A percentile compares a stretch with the other conserved stretches of the same genome.
These are phyloP conservation scores for Aureobasidium mangrovei DNA, from an alignment of 2,329 filamentous ascomycete species.

Conservation along the genomic window DNA sequence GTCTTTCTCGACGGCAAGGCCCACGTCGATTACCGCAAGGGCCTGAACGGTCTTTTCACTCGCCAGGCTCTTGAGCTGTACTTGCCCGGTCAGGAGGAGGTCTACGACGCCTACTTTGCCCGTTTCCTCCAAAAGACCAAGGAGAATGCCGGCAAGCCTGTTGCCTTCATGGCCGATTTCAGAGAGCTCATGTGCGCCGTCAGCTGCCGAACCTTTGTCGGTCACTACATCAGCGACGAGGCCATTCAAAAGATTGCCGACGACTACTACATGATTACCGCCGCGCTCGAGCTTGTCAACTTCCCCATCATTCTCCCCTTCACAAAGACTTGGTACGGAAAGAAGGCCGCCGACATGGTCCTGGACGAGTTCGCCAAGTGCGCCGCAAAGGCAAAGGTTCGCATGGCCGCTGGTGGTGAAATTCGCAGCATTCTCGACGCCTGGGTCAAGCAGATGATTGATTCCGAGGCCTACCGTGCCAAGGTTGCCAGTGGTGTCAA, in stretches of 20 bases:
- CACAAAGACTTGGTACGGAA: slow-evolving; percentile 91
- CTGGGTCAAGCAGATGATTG: slow-evolving; percentile 83
- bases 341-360: slow-evolving; percentile 86
- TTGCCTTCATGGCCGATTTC: slow-evolving; percentile 85
- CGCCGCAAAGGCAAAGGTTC: slow-evolving; percentile 77
- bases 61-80: slow-evolving; percentile 80
- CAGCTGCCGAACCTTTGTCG: slow-evolving; percentile 93
- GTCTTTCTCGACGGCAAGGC: slow-evolving; percentile 93
- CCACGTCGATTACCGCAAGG: slow-evolving; percentile 95
- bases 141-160: slow-evolving; percentile 60
- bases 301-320: slow-evolving; percentile 92
- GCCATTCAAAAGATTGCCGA: slow-evolving; percentile 89
- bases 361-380: slow-evolving; percentile 79
- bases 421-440: slow-evolving; percentile 90
- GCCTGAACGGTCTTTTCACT: slow-evolving; percentile 89
- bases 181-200: slow-evolving; percentile 92
- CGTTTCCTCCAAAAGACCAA: slow-evolving; percentile 65
- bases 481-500: slow-evolving; percentile 63
- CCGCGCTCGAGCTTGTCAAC: slow-evolving; percentile 92
- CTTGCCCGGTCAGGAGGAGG: slow-evolving; percentile 83
- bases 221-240: slow-evolving; percentile 86
- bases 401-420: slow-evolving; percentile 72
- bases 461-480: slow-evolving; percentile 73
- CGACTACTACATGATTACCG: slow-evolving; percentile 95
- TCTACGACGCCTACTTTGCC: slow-evolving; percentile 81